Evolutionary conservation across 129 eudicot species (phyloP).

Genomic region (Solidago caesia): DNA sequence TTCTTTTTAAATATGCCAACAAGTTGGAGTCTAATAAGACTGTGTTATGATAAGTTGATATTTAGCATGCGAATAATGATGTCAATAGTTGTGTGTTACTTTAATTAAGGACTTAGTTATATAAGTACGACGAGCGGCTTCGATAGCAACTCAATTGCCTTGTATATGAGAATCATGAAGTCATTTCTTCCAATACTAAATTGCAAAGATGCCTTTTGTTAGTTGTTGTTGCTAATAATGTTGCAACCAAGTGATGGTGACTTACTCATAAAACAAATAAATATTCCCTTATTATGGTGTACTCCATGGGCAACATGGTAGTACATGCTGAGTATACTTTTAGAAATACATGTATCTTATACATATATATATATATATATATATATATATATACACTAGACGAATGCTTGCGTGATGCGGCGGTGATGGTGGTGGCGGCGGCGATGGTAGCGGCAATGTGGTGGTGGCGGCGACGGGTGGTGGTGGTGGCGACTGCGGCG

Average conservation of each 20-base stretch:
- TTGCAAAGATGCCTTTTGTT: slow-evolving; percentile 33
- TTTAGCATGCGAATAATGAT: slow-evolving; percentile 7
- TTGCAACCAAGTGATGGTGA: slow-evolving; percentile 20
- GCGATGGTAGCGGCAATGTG: no score
- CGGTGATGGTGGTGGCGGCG: no score
- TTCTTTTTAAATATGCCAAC: neutral
- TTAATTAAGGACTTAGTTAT: slow-evolving; percentile 13
- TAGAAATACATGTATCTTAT: no score
- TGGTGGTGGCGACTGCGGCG: no score
- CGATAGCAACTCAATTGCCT: slow-evolving; percentile 37
- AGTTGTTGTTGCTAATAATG: slow-evolving; percentile 35
- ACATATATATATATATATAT: no score
- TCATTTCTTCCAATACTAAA: slow-evolving; percentile 24
- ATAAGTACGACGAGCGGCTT: slow-evolving; percentile 26
- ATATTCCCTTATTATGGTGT: neutral
- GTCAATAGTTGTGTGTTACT: slow-evolving; percentile 2
- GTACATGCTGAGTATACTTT: no score
- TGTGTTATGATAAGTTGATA: neutral
- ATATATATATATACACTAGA: no score
- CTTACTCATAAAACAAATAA: slow-evolving; percentile 17
- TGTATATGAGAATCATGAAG: slow-evolving; percentile 26
- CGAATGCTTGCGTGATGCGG: no score
- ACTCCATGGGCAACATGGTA: slow-evolving; percentile 9
- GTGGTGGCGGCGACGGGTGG: no score
- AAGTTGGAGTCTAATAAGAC: neutral